Percentiles rank a stretch among this genome's conserved stretches.
Conservation (phyloP, 371 early-diverging fungal species). For the Blakeslea trispora region DNA sequence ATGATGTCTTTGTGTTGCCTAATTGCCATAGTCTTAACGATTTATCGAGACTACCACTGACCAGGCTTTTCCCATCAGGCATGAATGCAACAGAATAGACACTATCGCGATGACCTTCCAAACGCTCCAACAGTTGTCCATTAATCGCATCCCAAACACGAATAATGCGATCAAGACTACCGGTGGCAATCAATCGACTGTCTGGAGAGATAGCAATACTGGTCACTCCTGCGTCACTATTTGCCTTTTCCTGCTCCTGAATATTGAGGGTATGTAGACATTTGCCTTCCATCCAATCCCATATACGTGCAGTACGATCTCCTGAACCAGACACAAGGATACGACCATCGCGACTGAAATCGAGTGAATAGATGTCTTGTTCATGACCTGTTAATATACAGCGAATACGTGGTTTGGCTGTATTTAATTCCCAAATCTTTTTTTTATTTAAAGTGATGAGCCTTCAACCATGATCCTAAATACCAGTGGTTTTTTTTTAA, state of each 20-base stretch:
- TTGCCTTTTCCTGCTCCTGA: no score
- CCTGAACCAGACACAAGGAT: slow-evolving; percentile 94
- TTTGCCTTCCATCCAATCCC: slow-evolving; percentile 87
- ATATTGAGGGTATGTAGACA: slow-evolving; percentile 75
- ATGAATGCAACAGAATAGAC: slow-evolving; percentile 97
- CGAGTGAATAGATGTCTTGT: slow-evolving; percentile 96
- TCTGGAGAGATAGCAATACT: slow-evolving; percentile 91
- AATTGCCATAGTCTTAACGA: slow-evolving; percentile 95
- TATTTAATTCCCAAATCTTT: slow-evolving; percentile 90
- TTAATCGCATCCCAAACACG: slow-evolving; percentile 91
- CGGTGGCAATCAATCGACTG: slow-evolving; percentile 78
- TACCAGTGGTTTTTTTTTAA: background rate
- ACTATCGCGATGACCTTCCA: slow-evolving; percentile 96
- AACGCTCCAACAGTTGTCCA: slow-evolving; percentile 79
- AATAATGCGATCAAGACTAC: slow-evolving; percentile 92
- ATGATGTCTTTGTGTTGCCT: slow-evolving; percentile 41
- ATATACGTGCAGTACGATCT: slow-evolving; percentile 89
- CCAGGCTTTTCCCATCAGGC: slow-evolving; percentile 89
- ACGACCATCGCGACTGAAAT: slow-evolving; percentile 92
- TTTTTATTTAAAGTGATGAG: no score
- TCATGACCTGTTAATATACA: slow-evolving; percentile 86
- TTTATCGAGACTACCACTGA: slow-evolving; percentile 95
- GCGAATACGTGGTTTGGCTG: slow-evolving; percentile 67
- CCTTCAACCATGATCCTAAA: no score
- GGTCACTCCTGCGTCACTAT: slow-evolving; percentile 92